Percentiles rank a stretch among this genome's conserved stretches.
phyloP scores from a whole-genome alignment of 2,329 filamentous ascomycete genomes.

The Thielaviopsis cerberus region DNA sequence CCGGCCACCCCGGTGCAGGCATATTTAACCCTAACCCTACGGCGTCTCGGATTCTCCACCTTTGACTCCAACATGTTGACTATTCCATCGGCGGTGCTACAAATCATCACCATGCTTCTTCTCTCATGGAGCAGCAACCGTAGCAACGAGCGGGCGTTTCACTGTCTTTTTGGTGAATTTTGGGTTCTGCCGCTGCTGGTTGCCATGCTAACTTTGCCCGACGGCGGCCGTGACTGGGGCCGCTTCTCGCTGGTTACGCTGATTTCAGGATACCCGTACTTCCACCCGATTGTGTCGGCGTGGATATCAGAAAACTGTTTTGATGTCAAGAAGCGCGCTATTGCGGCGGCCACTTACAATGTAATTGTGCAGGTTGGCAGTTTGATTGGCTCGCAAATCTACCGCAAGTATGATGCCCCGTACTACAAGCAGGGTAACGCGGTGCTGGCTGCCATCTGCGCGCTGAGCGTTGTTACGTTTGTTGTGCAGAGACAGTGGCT shows the following conservation, averaged over 20 bases:
- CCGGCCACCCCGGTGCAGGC: conserved; percentile 15
- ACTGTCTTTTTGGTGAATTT: conserved; percentile 18
- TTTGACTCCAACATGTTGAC: conserved; percentile 38
- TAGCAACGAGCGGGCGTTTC: conserved; percentile 17
- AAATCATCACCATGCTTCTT: conserved; percentile 13
- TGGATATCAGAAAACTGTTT: conserved; percentile 40
- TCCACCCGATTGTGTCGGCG: conserved; percentile 29
- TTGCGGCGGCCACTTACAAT: conserved; percentile 34
- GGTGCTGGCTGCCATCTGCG: conserved; percentile 14
- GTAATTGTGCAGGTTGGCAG: conserved; percentile 29
- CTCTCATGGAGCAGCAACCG: conserved; percentile 19
- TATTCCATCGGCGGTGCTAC: conserved; percentile 23
- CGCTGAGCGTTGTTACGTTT: conserved; percentile 21
- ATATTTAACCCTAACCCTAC: conserved; percentile 16
- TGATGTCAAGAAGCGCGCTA: conserved; percentile 40
- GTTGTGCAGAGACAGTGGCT: conserved; percentile 22
- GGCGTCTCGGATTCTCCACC: conserved; percentile 19
- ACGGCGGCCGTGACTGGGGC: conserved; percentile 17
- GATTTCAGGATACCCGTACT: conserved; percentile 19
- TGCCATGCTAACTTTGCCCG: conserved; percentile 17
- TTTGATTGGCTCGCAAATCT: conserved; percentile 29
- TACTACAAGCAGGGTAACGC: conserved; percentile 27
- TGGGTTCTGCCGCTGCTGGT: conserved; percentile 20
- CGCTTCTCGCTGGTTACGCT: conserved; percentile 18
- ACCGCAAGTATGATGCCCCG: conserved; percentile 27